Evolutionary conservation across 2,329 filamentous ascomycete genomes (phyloP), one percentile per base, ranked within the genome.

Genomic region (Aspergillus latus): DNA sequence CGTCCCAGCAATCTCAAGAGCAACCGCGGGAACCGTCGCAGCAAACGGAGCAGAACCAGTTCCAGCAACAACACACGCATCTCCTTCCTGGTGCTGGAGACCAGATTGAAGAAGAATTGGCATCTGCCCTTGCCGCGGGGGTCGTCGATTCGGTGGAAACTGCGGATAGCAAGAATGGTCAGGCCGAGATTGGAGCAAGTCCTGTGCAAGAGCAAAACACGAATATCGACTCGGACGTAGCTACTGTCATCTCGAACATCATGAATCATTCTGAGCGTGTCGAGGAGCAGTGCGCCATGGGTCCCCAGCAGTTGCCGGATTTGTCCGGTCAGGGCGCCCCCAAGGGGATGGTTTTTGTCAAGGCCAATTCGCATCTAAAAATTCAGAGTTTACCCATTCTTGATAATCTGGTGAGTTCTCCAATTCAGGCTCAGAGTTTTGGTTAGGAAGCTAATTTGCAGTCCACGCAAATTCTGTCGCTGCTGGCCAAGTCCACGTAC

Each of bases 331-430:
- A 49, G 29, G 39, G 70, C 1, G 66, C 69, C 26, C 64, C 69
- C 9, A 71, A 71, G 54, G 69, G 66, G 13, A 64, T 74, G 58
- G 69, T 70, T 13, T 75, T 74, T 57, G 65, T 76, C 29, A 77
- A 76, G 57, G 73, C 75, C 42, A 76, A 74, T 54, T 74, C 74
- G 5, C 72, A 75, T 42, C 66, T 85, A 59, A 82, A 83, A 64
- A 78, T 84, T 16, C 80, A 86, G 61, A 85, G 83, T 66, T 68
- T 87, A 32, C 80, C 84, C 8, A 82, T 86, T 32, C 71, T 87
- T 21, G 84, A 87, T 58, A 86, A 84, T 59, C 66, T 86, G 66
- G 83, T 85, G 72, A 64, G 79, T 39, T 5, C 16, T 5, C 7
- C 2, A 11, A 8, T n/a, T 15, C 13, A 26, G 15, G 44, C 10